Evolutionary conservation across 768 basidiomycete genomes (phyloP), one percentile per base, ranked within the genome.

Genomic region (Galerina sulciceps): DNA sequence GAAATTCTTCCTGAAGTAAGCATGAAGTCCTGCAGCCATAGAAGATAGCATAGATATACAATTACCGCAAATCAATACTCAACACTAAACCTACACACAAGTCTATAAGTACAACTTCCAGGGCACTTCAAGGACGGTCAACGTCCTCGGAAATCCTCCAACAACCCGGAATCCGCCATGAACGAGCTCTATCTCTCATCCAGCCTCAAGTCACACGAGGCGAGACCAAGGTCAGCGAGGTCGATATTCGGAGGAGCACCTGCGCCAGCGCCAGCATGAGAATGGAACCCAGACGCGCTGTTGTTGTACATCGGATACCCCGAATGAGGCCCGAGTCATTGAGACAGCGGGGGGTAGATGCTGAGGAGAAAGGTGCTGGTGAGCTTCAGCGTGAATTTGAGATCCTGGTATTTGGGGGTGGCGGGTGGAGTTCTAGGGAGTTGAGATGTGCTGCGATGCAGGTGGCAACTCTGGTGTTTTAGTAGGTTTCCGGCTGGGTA

Each of bases 151-250:
- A 67, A 67, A 31, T 64, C 75, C 61, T 84, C 82, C 52, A 88
- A 65, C 43, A 88, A 70, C 6, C 85, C 85, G 1, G 83, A 81
- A 53, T 88, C 84, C 14, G 81, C 79, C 82, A 90, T 87, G 61
- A 90, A 84, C 22, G 79, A 76, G 62, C 78, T 79, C 88, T 88
- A 90, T 60, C 83, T 80, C 50, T 86, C 85, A 61, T 86, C 85
- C 53, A 87, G 79, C 17, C 81, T 76, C 14, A 82, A 82, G 56
- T 88, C 86, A 14, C 85, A 64, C 10, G 86, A 74, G 4, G 85
- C 85, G 23, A 90, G 72, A 6, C 89, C 89, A 4, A 90, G 76
- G 54, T 85, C 79, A 0, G 84, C 81, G 15, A 89, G 72, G 52
- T 86, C 85, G 14, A 78, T 61, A 45, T 73, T 68, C 26, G 67